Evolutionary conservation across 225 moss, liverwort and hornwort genomes (phyloP).

Genomic region (Ulota crispa): DNA sequence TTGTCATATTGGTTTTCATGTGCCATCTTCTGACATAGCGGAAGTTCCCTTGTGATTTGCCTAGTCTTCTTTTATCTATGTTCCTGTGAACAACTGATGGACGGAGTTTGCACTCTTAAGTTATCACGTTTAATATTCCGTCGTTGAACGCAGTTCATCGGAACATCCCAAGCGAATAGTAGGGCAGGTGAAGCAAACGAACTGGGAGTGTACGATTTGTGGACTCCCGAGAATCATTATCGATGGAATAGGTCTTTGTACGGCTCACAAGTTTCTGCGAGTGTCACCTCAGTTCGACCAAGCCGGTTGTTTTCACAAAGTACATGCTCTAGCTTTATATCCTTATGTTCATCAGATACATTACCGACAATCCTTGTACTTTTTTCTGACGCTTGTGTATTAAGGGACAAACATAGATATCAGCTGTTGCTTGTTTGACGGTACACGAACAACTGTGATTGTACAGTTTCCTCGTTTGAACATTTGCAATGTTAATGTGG

Average conservation of each 20-base stretch:
- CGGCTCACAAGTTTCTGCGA: conserved; percentile 71
- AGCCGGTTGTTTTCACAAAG: conserved; percentile 81
- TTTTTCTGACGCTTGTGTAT: background rate
- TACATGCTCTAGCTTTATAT: conserved; percentile 35
- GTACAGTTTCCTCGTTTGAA: background rate
- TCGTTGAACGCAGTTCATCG: conserved; percentile 70
- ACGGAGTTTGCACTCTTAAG: background rate
- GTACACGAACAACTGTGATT: background rate
- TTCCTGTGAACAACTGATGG: background rate
- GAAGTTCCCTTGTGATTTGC: background rate
- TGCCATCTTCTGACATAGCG: background rate
- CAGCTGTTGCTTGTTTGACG: conserved; percentile 6
- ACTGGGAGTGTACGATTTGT: conserved; percentile 71
- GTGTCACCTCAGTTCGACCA: conserved; percentile 58
- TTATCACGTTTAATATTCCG: conserved; percentile 2
- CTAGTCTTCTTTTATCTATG: background rate
- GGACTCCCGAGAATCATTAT: conserved; percentile 98
- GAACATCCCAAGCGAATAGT: conserved; percentile 66
- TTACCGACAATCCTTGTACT: background rate
- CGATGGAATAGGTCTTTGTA: conserved; percentile 90
- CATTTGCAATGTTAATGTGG: background rate
- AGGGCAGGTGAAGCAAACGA: conserved; percentile 74
- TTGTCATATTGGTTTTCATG: conserved; percentile 12
- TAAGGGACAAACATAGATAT: background rate
- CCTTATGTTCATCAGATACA: conserved; percentile 19